Evolutionary conservation across 495 filamentous ascomycete genomes (phyloP), one percentile per base, ranked within the genome.

Genomic region (Penicillium crystallinum): DNA sequence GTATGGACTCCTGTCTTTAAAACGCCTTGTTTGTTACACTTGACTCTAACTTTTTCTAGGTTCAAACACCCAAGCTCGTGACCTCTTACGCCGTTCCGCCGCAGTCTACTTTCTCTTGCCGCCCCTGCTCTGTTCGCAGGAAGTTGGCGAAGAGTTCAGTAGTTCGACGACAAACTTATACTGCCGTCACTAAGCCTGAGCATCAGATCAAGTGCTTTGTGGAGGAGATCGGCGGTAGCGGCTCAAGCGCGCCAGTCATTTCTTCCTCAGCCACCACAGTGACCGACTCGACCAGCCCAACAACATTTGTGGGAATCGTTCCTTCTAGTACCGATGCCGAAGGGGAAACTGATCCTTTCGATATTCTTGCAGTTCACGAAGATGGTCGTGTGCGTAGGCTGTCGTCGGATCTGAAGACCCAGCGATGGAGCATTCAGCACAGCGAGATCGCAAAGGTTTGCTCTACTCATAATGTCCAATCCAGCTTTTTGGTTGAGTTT

Each of bases 11-110:
- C 46, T 54, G 34, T 12, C 12, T 12, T 8, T 17, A 14, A n/a
- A n/a, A 14, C 6, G n/a, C 27, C 12, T 8, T 19, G 1, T 3
- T 18, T 23, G 1, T 30, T 17, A 15, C 4, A n/a, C 14, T 8
- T 41, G 25, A 42, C 30, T 46, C 43, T 30, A 22, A 73, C 39
- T 25, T 29, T 11, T n/a, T 53, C 4, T 57, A 95, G 90, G 75
- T 95, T 19, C 83, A 88, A 65, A 86, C 84, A 1, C 82, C 89
- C n/a, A 85, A 83, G 50, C 79, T 91, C 29, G 76, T 92, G 22
- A 88, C 89, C 12, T 92, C 90, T 1, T 95, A 95, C 63, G 86
- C 89, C 19, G 73, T 95, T 44, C 88, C 90, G 35, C 90, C 91
- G 17, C 83, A 93, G 62, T 82, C 87, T 10, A 79, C 76, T 35